Base-by-base conservation (phyloP, 2,329 filamentous ascomycete genomes). In the Lachnellula occidentalis region DNA sequence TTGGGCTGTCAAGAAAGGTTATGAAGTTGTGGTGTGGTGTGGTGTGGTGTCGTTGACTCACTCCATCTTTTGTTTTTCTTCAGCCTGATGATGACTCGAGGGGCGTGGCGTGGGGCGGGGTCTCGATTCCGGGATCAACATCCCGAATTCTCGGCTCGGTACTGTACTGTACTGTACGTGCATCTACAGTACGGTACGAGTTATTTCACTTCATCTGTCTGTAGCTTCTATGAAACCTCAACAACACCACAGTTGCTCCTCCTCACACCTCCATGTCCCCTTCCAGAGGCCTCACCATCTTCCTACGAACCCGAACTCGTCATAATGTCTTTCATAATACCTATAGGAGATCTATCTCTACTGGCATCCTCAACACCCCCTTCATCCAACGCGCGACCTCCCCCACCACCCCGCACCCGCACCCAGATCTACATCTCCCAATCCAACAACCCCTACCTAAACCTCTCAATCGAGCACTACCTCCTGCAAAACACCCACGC, bases 391-490 rank as follows among this genome's bases (percentile, higher is more conserved):
- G 53, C 21, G 63, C 63, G 42, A 61, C 63, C 22, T 58, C 76
- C 57, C 68, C 74, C 19, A 59, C 76, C 57, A 67, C 75, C n/a
- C n/a, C 66, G 73, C 17, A 76, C 64, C 61, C 74, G 72, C 59
- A 71, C 78, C 15, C 87, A 92, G 61, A 78, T 92, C 63, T 91
- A 90, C 73, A 76, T 83, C 57, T 92, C 88, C 11, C 74, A 73
- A 57, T 87, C 83, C 53, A 74, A 73, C 49, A 82, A 95, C 67
- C 91, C 94, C 4, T 92, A 87, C 70, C 75, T 95, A 64, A 99
- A 99, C 72, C 88, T 99, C 55, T 91, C 92, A 34, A 86, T 96
- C 65, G 94, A 99, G 75, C 90, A 97, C 70, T 86, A 89, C 70
- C 84, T 99, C 31, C 81, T 97, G 7, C 83, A 89, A 64, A 83